Base-by-base conservation (phyloP, 768 basidiomycete genomes). In the Mycena albidolilacea region DNA sequence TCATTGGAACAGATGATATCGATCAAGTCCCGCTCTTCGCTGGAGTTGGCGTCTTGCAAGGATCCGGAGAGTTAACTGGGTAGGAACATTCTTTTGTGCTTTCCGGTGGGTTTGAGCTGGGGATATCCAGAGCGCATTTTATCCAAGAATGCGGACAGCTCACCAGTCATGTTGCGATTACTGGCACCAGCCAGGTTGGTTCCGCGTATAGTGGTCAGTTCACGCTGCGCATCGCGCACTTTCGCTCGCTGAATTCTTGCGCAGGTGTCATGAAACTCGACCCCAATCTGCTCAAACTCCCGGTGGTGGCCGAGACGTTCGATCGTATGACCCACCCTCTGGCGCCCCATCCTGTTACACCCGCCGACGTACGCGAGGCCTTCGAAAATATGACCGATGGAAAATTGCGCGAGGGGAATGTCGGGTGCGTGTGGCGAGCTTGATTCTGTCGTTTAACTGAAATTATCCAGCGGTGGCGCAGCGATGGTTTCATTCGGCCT, bases 401-500 rank as follows among this genome's bases (percentile, higher is more conserved):
- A 8, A 52, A 39, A 30, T n/a, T 75, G 63, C 61, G 70, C 11
- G 74, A 75, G 52, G 74, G 74, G 17, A 75, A 75, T 19, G 70
- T 72, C 12, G 74, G 74, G 73, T 74, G 3, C 7, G 69, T 71
- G 11, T 57, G 5, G n/a, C 41, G 17, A 44, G 17, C 4, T 43
- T 12, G 30, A 35, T 55, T 30, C 17, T 3, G 6, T 30, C 12
- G n/a, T 58, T n/a, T 15, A 39, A 11, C 4, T n/a, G 12, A 43
- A 52, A 30, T 43, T 17, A 14, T 23, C 30, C 64, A 74, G 73
- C 15, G 74, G 74, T 23, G 74, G 74, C 10, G 67, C 74, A 3
- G 35, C 74, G 5, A 75, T 75, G 74, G 74, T 75, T 5, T 75
- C 74, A n/a, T 75, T 75, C 59, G 74, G 70, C 1, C 41, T 75